Base-by-base conservation (phyloP, 1,139 yeast species). In the Scheffersomyces parashehatae region DNA sequence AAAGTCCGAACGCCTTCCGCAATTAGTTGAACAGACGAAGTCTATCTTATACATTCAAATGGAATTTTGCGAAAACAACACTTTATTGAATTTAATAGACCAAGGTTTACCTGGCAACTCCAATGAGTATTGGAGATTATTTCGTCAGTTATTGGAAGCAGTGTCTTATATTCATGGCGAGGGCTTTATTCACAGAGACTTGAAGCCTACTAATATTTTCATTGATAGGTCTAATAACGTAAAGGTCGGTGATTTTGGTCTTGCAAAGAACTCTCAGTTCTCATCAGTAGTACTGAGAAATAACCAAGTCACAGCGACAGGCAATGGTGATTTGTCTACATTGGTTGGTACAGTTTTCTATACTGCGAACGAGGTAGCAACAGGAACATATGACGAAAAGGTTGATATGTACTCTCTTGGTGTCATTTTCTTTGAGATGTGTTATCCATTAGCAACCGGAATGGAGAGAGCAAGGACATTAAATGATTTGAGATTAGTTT, bases 21-120 rank as follows among this genome's bases (percentile, higher is more conserved):
- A 20, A 20, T 14, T 31, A 13, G 28, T 24, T 4, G 40, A 13
- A 2, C 56, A 59, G 38, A 68, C 69, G 3, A 55, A 82, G 80
- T 67, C 91, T 77, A 36, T 72, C 76, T 49, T 95, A 72, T 74
- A 72, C 59, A 93, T 95, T 50, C 99, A 95, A 59, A 95, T 95
- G 99, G 99, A 95, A 62, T 95, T 93, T 59, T 95, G 99, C 67
- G 99, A 95, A 56, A 93, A 93, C 57, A 88, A 88, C 47, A 93
- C 99, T 0, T 67, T 95, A 32, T 78, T 81, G 39, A 96, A 93
- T 62, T 70, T 93, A 49, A 93, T 95, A 35, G 81, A 80, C 38
- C 95, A 86, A 50, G 91, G 90, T 0, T 70, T 91, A n/a, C 87
- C 85, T 5, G 71, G 71, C 8, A 81, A 87, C 43, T 73, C 88